Percentiles rank a stretch among this genome's conserved stretches.
These are phyloP conservation scores for Violaceomyces palustris DNA, from an alignment of 1,284 basidiomycete genomes.

Conservation along the genomic window DNA sequence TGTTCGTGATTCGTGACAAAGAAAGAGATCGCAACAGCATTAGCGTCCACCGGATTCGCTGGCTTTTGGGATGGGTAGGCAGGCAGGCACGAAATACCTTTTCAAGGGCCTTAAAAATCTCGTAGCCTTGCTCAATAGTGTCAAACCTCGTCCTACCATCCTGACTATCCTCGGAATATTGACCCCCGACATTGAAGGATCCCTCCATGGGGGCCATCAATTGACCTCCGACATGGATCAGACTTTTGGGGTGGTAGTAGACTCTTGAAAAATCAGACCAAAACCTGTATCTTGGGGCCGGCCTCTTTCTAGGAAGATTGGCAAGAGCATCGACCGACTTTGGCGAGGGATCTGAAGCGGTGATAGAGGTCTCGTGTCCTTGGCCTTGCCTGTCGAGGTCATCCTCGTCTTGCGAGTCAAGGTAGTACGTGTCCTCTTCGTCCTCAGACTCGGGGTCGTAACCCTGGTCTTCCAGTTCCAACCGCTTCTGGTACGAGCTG, in stretches of 20 bases:
- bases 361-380: no score
- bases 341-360: no score
- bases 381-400: slow-evolving; percentile 2
- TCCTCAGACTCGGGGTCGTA: slow-evolving; percentile 16
- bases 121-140: slow-evolving; percentile 29
- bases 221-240: slow-evolving; percentile 30
- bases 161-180: slow-evolving; percentile 1
- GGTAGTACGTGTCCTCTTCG: slow-evolving; percentile 6
- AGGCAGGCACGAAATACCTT: slow-evolving; percentile 2
- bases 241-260: slow-evolving; percentile 36
- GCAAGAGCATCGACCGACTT: background rate
- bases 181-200: slow-evolving; percentile 18
- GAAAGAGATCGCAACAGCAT: no score
- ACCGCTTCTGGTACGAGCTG: slow-evolving; percentile 20
- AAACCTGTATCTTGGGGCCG: slow-evolving; percentile 22
- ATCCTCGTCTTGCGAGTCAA: slow-evolving; percentile 2
- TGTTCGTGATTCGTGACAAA: no score
- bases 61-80: background rate
- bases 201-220: slow-evolving; percentile 27
- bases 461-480: slow-evolving; percentile 29
- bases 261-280: slow-evolving; percentile 45
- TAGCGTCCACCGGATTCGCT: no score
- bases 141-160: slow-evolving; percentile 21
- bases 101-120: slow-evolving; percentile 20
- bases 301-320: background rate